Base-by-base conservation (phyloP, 257 asterid species). In the Scutellaria baicalensis region DNA sequence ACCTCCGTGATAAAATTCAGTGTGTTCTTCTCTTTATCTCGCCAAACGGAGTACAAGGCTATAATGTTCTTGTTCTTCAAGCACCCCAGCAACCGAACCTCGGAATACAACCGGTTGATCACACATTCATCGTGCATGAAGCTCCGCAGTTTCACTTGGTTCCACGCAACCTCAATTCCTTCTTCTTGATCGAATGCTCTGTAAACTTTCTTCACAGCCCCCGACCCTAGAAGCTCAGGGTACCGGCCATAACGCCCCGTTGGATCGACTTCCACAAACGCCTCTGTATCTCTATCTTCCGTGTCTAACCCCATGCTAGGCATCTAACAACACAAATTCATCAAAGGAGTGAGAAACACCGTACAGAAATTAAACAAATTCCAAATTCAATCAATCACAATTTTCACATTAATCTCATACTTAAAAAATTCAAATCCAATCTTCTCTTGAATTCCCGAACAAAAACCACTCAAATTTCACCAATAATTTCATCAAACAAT, bases 101-200 rank as follows among this genome's bases (percentile, higher is more conserved):
- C 96, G 0, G 92, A 85, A 64, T 64, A 79, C 56, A 86, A 52
- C 50, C 95, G 80, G 20, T 85, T 86, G 14, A 88, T 83, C 88
- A 83, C 82, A 16, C 71, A 58, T 20, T 80, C 88, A 64, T 91
- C 83, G 4, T 73, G 84, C 6, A 58, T 64, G 57, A 88, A 88
- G 71, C 81, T 75, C 3, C 87, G 75, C 21, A 88, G 31, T 33
- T 91, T 91, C 3, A 91, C 97, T 68, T 85, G 95, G 76, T 91
- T 91, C 97, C 97, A 91, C 2, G 97, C 97, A 56, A 91, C 96
- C 81, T 91, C 97, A 36, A 88, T 86, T 5, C 97, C 97, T 77
- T 91, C 92, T 75, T 88, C 96, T 56, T 88, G 96, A 72, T 91
- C 97, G 33, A 91, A 91, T 4, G 92, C 97, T 39, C 97, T 73